Evolutionary conservation across 768 basidiomycete species (phyloP), one percentile per base, ranked within the genome.

Genomic region (Rhizopogon vinicolor): DNA sequence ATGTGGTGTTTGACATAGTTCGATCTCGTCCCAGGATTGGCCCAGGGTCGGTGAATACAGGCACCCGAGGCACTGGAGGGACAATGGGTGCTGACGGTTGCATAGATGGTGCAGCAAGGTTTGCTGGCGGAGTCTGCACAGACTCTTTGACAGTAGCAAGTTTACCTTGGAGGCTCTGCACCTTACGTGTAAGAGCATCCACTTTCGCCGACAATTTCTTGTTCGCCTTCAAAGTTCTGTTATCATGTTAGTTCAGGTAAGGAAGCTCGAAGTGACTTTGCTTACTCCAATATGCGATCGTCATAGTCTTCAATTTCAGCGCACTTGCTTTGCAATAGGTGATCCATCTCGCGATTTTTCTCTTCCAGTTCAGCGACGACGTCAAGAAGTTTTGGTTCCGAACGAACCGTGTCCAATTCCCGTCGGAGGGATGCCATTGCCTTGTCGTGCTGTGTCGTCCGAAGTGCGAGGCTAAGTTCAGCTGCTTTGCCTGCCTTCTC

Each of bases 301-400:
- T 93, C 90, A 54, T 92, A 89, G 62, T 87, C 88, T 64, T 92
- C 90, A 54, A 92, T 89, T 71, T 92, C 90, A 13, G 76, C 68
- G 57, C 85, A 88, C 68, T 91, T 92, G 42, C 70, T 74, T 54
- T 77, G 77, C 43, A 92, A 71, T 43, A 89, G 72, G 44, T 84
- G 82, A 60, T 92, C 90, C 84, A 91, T 86, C 65, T 91, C 87
- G 37, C 74, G 78, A 61, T 85, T 87, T 59, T 80, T 82, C 63
- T 88, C 86, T 63, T 85, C 79, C 39, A 91, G 74, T 54, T 87
- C 83, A 3, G 71, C 71, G 8, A 91, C 65, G 18, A 75, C 77
- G 6, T 77, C 72, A 54, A 81, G 79, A 28, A 88, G 74, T 56
- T 82, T 78, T 3, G 83, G 81, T 53, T 77, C 75, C 5, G 80